Evolutionary conservation across 352 stramenopile genomes (phyloP), one percentile per base, ranked within the genome.

Genomic region (Globisporangium canariense): DNA sequence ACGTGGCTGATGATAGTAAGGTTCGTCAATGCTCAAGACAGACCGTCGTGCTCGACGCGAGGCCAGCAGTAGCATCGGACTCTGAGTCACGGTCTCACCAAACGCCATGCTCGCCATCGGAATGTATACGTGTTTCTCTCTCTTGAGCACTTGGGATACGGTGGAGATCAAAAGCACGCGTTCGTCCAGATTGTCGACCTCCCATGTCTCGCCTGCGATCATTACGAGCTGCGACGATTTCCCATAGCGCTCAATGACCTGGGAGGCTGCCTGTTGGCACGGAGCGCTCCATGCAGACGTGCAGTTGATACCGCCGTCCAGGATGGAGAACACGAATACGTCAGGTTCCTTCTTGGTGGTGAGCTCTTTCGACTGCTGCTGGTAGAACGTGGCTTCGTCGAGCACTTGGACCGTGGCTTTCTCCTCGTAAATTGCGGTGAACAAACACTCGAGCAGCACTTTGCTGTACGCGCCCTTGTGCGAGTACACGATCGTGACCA

Each of bases 101-200:
- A 90, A 90, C 1, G 71, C 75, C 8, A 45, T 65, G n/a, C 73
- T 77, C n/a, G 75, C 78, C 32, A 81, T 49, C 4, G 70, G 60
- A 6, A 78, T 9, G 47, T 76, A 69, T 0, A 60, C 60, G 43
- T 72, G 56, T n/a, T 60, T 69, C n/a, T 60, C 11, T 41, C 36
- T 43, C 41, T 64, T 65, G 1, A 4, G n/a, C 2, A 67, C 18
- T 0, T 56, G 16, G 0, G 69, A 74, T 10, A 79, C 54, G 1
- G 70, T 76, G 0, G 73, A 77, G 2, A 80, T 10, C 25, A 83
- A 58, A 16, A 76, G 13, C 11, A 79, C 65, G n/a, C 64, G n/a
- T 7, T 77, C 68, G 38, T 77, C 72, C 14, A 85, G 60, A n/a
- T 20, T 41, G 20, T 55, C 14, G 7, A 69, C 68, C 13, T 45